Evolutionary conservation across 192 early-diverging fungal species (phyloP).

Genomic region (Coemansia sp.): DNA sequence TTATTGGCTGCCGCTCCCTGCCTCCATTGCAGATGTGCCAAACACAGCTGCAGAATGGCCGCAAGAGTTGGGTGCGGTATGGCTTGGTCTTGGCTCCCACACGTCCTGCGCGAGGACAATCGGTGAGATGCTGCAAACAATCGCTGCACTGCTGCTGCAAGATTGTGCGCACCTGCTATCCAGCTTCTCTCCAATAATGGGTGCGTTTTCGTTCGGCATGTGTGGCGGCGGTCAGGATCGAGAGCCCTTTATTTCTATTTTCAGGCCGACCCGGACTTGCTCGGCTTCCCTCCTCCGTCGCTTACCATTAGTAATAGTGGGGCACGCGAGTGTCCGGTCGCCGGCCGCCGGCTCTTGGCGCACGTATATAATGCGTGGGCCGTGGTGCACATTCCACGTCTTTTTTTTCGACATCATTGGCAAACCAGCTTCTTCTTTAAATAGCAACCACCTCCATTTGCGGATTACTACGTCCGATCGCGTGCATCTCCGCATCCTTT

Average conservation of each 20-base stretch:
- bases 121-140: conserved; percentile 6
- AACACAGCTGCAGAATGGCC: conserved; percentile 6
- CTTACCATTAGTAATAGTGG: conserved; percentile 23
- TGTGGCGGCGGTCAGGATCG: conserved; percentile 11
- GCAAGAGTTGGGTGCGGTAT: conserved; percentile 5
- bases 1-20: not conserved
- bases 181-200: not conserved
- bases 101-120: conserved; percentile 1
- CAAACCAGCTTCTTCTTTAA: conserved; percentile 1
- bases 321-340: conserved; percentile 3
- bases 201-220: not conserved
- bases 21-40: not conserved
- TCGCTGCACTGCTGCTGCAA: conserved; percentile 4
- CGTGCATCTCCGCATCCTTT: conserved; percentile 6
- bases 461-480: conserved; percentile 5
- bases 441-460: not conserved
- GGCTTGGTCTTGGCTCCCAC: conserved; percentile 7
- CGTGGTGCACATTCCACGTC: not conserved
- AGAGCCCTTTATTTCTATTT: conserved; percentile 17
- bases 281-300: conserved; percentile 1
- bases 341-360: conserved; percentile 18
- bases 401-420: not conserved
- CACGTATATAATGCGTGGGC: conserved; percentile 15
- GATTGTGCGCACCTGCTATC: conserved; percentile 2
- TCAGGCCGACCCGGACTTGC: conserved; percentile 5